Evolutionary conservation across 371 early-diverging fungal species (phyloP), one percentile per base, ranked within the genome.

Genomic region (Apophysomyces sp.): DNA sequence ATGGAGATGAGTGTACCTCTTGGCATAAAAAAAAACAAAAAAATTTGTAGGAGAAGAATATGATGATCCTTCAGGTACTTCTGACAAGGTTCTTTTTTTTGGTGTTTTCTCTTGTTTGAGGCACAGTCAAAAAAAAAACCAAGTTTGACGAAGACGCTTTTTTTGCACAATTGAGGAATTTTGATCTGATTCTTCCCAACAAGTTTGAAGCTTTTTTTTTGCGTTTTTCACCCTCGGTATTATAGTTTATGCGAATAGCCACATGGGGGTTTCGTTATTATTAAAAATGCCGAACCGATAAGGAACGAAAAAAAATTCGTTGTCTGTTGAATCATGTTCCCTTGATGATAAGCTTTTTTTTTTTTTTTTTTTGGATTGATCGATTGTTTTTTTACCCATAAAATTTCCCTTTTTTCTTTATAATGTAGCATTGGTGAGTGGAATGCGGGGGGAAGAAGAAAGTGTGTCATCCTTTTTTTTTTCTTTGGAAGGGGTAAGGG

Each of bases 61-160:
- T 62, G 62, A 62, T 62, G 62, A 55, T 55, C 55, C 7, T 34
- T 55, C 55, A 62, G 69, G 65, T 68, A 68, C 69, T 68, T 68
- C 69, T 68, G 69, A 68, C 57, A 4, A 21, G 9, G 21, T 4
- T 7, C 9, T 0, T 44, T 16, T 21, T 16, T 44, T 44, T 44
- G n/a, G 21, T 44, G 49, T 9, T 9, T 21, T 44, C 3, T 4
- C 49, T 9, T 24, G 18, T 16, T 34, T 34, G 34, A 34, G 13
- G 34, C 34, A 34, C n/a, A n/a, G n/a, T n/a, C n/a, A n/a, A n/a
- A n/a, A n/a, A 34, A 34, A 34, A 34, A 34, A 34, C 34, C 4
- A 11, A 13, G 11, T 13, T 11, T 34, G 34, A 34, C 34, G 34
- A 34, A 34, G 34, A 34, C 8, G 34, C 13, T n/a, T 1, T 34